A percentile compares a stretch with the other conserved stretches of the same genome.
Conservation (phyloP, 2,329 filamentous ascomycete species). For the Gliomastix tumulicola region DNA sequence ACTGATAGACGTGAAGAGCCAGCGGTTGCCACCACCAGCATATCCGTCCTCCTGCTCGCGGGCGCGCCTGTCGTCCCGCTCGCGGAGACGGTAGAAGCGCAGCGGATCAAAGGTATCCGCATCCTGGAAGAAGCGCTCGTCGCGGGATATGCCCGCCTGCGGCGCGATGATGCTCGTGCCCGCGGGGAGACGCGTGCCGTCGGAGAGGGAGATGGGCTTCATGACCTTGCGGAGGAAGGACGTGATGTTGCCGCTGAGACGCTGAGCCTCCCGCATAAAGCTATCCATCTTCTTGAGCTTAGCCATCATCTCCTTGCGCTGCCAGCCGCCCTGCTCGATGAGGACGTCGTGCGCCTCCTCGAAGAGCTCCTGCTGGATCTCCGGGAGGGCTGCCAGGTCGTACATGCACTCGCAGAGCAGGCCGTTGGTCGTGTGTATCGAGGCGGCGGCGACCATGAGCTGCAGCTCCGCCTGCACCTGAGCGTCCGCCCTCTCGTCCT, state of each 20-base stretch:
- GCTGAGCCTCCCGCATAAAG: slow-evolving; percentile 37
- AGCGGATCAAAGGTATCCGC: slow-evolving; percentile 39
- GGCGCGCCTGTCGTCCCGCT: slow-evolving; percentile 8
- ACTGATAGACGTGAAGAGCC: slow-evolving; percentile 33
- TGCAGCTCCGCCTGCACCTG: slow-evolving; percentile 32
- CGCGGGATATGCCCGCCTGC: slow-evolving; percentile 31
- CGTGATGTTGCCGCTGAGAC: slow-evolving; percentile 15
- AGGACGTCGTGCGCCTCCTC: slow-evolving; percentile 30
- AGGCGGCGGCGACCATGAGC: slow-evolving; percentile 34
- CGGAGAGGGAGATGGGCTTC: slow-evolving; percentile 34
- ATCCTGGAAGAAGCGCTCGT: slow-evolving; percentile 29
- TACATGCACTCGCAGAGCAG: slow-evolving; percentile 40
- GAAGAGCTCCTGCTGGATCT: slow-evolving; percentile 38
- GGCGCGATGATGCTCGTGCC: slow-evolving; percentile 34
- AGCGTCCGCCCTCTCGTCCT: slow-evolving; percentile 27
- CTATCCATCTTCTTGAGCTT: slow-evolving; percentile 40
- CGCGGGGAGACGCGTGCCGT: slow-evolving; percentile 33
- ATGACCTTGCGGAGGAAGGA: slow-evolving; percentile 38
- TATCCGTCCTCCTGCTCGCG: neutral
- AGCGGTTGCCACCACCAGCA: slow-evolving; percentile 26
- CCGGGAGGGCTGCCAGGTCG: slow-evolving; percentile 39
- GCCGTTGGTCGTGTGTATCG: slow-evolving; percentile 37
- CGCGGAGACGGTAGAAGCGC: slow-evolving; percentile 38
- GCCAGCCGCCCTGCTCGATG: slow-evolving; percentile 28
- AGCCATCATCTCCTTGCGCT: slow-evolving; percentile 31